Base-by-base conservation (phyloP, 352 stramenopile genomes). In the Globisporangium nodosum region DNA sequence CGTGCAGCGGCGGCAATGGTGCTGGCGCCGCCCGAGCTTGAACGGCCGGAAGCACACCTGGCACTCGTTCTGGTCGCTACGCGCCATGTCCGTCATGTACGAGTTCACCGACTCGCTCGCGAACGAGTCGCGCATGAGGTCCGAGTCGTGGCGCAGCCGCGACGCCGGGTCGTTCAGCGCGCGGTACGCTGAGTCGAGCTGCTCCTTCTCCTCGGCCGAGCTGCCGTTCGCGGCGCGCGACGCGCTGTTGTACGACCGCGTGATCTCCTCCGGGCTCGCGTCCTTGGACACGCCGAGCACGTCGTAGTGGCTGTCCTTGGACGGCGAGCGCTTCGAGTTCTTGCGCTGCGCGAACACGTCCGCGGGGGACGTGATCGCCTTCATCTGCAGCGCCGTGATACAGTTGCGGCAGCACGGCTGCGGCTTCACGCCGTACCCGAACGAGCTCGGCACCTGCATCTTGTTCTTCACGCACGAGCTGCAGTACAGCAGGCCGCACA, bases 21-120 rank as follows among this genome's bases (percentile, higher is more conserved):
- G 81, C 62, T 90, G 80, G 3, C 85, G 77, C 69, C 85, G 78
- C 11, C 85, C 82, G 30, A 94, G 78, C 60, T 92, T 92, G 60
- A 94, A 94, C 11, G 81, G 85, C 60, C 85, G 82, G 71, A 92
- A 94, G 49, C 82, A 94, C n/a, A 94, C 81, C 55, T 94, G 85
- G 39, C 85, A 94, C 60, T 94, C 85, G n/a, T 77, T 94, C 65
- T 94, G 85, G 57, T 92, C 85, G 48, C 75, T 88, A 20, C 85
- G 85, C 12, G 82, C 82, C 18, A 81, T 87, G 69, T 94, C 82
- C 18, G 81, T 81, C 15, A 84, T 70, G 33, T 88, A 87, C 63
- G 71, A 83, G 47, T 64, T 53, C 8, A 58, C 57, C 16, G 61
- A 68, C 6, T 76, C 66, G 51, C 67, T 68, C 5, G 63, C 53